Percentiles rank a stretch among this genome's conserved stretches.
Evolutionary conservation across 257 asterid genomes (phyloP).

Genomic region (Lycium ferocissimum): DNA sequence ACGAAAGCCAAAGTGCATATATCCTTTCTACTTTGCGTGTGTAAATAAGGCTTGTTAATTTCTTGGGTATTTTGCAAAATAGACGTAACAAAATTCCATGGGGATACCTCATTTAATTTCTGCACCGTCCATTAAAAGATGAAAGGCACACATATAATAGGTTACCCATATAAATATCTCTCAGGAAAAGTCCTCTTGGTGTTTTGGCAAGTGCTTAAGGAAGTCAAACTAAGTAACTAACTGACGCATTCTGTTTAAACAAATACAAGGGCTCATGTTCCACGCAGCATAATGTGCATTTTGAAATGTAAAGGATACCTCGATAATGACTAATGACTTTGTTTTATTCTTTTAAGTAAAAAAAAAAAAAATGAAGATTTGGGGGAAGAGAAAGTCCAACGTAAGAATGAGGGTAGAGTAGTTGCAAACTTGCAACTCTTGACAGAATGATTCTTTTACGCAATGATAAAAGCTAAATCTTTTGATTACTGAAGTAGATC

Average conservation of each 20-base stretch:
- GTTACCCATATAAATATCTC: no score
- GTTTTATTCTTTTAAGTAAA: not conserved
- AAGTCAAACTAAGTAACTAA: not conserved
- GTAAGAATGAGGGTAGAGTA: not conserved
- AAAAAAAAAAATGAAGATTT: not conserved
- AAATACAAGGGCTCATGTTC: not conserved
- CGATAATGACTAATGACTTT: not conserved
- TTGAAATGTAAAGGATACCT: not conserved
- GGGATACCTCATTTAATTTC: no score
- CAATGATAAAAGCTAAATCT: no score
- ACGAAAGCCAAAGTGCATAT: not conserved
- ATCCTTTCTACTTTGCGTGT: no score
- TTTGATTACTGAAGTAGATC: not conserved
- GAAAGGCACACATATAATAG: no score
- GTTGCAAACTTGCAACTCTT: not conserved
- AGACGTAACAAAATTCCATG: no score
- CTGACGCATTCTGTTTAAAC: not conserved
- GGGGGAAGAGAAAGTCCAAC: not conserved
- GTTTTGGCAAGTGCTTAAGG: not conserved
- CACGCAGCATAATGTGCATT: not conserved
- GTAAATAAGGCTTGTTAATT: no score
- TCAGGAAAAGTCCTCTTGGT: not conserved
- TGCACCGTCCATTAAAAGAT: no score
- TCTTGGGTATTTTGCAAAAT: no score
- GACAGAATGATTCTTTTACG: not conserved